Evolutionary conservation across 2,329 filamentous ascomycete species (phyloP).

Genomic region (Coniochaeta sp.): DNA sequence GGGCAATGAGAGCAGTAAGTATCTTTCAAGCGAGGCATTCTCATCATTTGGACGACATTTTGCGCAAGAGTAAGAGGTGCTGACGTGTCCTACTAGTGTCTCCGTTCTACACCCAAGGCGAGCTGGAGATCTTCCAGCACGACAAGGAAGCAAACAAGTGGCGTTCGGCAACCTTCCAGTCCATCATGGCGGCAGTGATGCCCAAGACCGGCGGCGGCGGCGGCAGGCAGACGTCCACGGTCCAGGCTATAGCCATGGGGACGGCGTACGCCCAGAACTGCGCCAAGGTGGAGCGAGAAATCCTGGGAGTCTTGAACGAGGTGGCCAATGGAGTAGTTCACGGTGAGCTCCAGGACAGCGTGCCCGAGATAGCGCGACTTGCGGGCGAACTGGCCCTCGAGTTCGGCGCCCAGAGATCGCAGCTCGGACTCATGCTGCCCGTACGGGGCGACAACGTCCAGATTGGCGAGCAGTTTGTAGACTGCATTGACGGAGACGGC

Average conservation of each 20-base stretch:
- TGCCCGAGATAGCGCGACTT: not conserved
- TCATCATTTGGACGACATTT: not conserved
- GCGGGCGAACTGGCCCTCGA: not conserved
- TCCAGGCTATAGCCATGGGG: not conserved
- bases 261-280: constrained; percentile 2
- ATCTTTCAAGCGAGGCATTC: not conserved
- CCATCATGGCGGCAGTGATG: constrained; percentile 12
- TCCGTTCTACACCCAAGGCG: constrained; percentile 1
- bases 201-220: not conserved
- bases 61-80: not conserved
- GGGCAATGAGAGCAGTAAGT: not conserved
- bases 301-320: constrained; percentile 1
- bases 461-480: constrained; percentile 1
- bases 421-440: not conserved
- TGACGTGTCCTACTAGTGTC: not conserved
- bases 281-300: constrained; percentile 1
- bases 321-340: constrained; percentile 2
- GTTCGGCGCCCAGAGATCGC: not conserved
- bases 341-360: constrained; percentile 2
- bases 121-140: constrained; percentile 9
- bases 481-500: constrained; percentile 9
- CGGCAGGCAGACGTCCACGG: not conserved
- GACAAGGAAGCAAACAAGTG: constrained; percentile 17
- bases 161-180: constrained; percentile 17
- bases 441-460: not conserved